Evolutionary conservation across 495 filamentous ascomycete genomes (phyloP).

Genomic region (Aspergillus baeticus): DNA sequence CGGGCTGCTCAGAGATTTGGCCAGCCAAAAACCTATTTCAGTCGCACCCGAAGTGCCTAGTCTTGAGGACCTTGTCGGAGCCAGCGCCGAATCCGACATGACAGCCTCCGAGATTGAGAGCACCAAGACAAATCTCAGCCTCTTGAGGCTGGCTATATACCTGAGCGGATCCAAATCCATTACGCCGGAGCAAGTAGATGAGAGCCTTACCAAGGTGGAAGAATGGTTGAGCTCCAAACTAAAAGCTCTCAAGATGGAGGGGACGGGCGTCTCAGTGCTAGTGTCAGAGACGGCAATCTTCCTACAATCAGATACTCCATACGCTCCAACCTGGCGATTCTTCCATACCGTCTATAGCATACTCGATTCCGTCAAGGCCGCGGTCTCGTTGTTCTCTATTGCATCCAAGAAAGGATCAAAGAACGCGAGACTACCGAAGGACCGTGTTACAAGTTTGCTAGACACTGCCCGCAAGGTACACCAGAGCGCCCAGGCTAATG

Average conservation of each 20-base stretch:
- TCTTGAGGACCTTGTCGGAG: constrained; percentile 26
- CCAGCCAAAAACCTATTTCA: constrained; percentile 33
- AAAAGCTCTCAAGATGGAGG: constrained; percentile 23
- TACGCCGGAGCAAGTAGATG: constrained; percentile 31
- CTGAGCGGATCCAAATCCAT: constrained; percentile 38
- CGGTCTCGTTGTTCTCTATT: constrained; percentile 29
- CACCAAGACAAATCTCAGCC: constrained; percentile 28
- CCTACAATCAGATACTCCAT: constrained; percentile 23
- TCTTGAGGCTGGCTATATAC: constrained; percentile 35
- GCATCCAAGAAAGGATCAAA: constrained; percentile 35
- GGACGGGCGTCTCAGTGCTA: constrained; percentile 22
- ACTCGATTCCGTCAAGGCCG: constrained; percentile 42
- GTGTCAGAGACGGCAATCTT: constrained; percentile 26
- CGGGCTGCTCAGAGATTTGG: constrained; percentile 30
- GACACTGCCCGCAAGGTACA: constrained; percentile 29
- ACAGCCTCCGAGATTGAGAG: constrained; percentile 35
- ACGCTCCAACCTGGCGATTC: constrained; percentile 41
- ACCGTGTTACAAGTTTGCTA: constrained; percentile 29
- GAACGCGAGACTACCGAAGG: constrained; percentile 33
- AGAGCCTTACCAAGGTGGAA: constrained; percentile 32
- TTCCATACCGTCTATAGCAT: constrained; percentile 36
- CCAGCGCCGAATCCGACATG: constrained; percentile 29
- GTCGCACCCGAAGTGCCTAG: constrained; percentile 26
- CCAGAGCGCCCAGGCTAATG: constrained; percentile 33
- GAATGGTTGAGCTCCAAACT: constrained; percentile 33